These are phyloP conservation scores for Colletotrichum brevisporum DNA, from an alignment of 2,329 filamentous ascomycete genomes.

Conservation along the genomic window DNA sequence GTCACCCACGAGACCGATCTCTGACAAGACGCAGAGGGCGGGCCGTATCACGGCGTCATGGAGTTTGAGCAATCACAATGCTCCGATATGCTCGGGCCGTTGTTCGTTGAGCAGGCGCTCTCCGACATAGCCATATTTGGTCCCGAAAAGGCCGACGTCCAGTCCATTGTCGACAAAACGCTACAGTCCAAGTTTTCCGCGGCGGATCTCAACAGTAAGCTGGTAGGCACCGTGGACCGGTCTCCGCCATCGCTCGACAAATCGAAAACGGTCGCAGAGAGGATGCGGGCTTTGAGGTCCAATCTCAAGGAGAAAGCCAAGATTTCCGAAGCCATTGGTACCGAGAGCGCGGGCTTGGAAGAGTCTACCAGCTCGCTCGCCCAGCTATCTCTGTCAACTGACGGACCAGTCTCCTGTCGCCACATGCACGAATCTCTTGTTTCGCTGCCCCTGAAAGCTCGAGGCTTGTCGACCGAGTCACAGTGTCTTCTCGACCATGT, in stretches of 20 bases:
- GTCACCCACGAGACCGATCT: background rate
- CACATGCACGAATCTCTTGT: slow-evolving; percentile 72
- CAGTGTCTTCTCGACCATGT: slow-evolving; percentile 68
- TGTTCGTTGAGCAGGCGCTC: slow-evolving; percentile 67
- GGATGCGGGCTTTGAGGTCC: slow-evolving; percentile 62
- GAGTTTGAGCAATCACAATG: slow-evolving; percentile 70
- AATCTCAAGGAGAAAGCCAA: slow-evolving; percentile 38
- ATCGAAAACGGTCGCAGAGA: slow-evolving; percentile 61
- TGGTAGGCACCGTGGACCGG: slow-evolving; percentile 10
- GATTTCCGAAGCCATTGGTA: slow-evolving; percentile 44
- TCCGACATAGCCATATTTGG: slow-evolving; percentile 71
- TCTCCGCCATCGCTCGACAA: slow-evolving; percentile 57
- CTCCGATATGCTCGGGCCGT: slow-evolving; percentile 66
- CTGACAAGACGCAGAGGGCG: slow-evolving; percentile 59
- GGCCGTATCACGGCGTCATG: slow-evolving; percentile 69
- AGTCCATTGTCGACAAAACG: slow-evolving; percentile 48
- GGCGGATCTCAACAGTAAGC: slow-evolving; percentile 24
- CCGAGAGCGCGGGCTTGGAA: slow-evolving; percentile 32
- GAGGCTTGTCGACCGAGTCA: slow-evolving; percentile 64
- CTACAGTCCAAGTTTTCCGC: slow-evolving; percentile 36
- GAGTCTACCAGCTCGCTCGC: slow-evolving; percentile 50
- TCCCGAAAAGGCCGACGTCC: slow-evolving; percentile 60
- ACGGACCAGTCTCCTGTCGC: slow-evolving; percentile 62
- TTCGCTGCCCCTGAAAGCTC: slow-evolving; percentile 58
- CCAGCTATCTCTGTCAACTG: slow-evolving; percentile 53